Evolutionary conservation across 2,329 filamentous ascomycete genomes (phyloP), one percentile per base, ranked within the genome.

Genomic region (Phialophora expanda): DNA sequence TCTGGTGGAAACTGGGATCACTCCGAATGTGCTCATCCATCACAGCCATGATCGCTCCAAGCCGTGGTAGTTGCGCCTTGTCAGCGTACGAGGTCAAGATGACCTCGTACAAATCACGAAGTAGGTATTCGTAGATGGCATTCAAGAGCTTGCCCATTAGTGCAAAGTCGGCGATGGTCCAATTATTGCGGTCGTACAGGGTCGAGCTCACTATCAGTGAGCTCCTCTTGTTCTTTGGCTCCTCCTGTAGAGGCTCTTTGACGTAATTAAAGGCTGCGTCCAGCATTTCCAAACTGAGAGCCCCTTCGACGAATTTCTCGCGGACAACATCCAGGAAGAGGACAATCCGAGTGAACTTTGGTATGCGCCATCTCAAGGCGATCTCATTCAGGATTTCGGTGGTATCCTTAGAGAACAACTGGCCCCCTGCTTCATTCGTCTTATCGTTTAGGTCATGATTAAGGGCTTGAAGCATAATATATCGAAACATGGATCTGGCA

Each of bases 61-160:
- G 88, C 46, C 89, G 87, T 4, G 92, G 92, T 9, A 71, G 64
- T 14, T 71, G 68, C 11, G 92, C 88, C 74, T 97, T 97, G n/a
- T 85, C 80, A 69, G 97, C 93, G 77, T 94, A 99, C 72, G 92
- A 94, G 71, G 90, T 88, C 81, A 94, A 89, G 77, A 97, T 86
- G n/a, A 90, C 83, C 70, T 93, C 89, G 77, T 92, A 97, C 20
- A 99, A 84, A 74, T 98, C 94, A 61, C 93, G 88, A 55, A 97
- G 82, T 28, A 98, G 81, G 9, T 89, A 87, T 73, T 97, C 93
- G 73, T 98, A 88, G 46, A 98, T 79, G 32, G 84, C 86, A 41
- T 86, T 84, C 6, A 99, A 82, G 17, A 90, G 86, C 69, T 91
- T 88, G 72, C 91, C 90, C 79, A 96, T 95, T 28, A 86, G 79